Base-by-base conservation (phyloP, 768 basidiomycete genomes). In the Exidia glandulosa region DNA sequence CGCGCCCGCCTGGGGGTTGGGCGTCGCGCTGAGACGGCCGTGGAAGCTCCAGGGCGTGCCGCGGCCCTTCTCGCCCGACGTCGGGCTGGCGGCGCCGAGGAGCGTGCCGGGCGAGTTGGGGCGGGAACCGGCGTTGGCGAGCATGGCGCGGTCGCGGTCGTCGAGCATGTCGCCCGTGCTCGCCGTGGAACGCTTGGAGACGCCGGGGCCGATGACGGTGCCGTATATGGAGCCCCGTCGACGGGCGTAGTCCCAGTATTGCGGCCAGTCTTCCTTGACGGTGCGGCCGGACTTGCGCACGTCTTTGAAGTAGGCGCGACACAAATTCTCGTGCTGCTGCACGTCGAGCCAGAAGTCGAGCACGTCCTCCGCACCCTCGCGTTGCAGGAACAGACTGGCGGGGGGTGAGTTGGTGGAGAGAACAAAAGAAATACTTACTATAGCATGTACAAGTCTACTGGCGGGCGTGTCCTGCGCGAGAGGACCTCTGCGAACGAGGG, bases 331-430 rank as follows among this genome's bases (percentile, higher is more conserved):
- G 71, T 99, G 96, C 74, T 98, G 96, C 66, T 96, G 94, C 5
- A 98, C 96, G 71, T 99, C 96, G 31, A 99, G 82, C 94, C 95
- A 98, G 67, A 98, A 98, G 71, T 99, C 96, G 50, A 99, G 76
- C 56, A 94, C 89, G 71, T 99, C 96, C 70, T 98, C 95, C 59
- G 91, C 85, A 27, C 92, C 90, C 74, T 99, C 95, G 34, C 93
- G 84, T 70, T 98, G 95, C 34, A 99, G 77, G 72, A 97, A 98
- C 62, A 97, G 81, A 74, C 95, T 96, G 30, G 14, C 19, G 16
- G 41, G 10, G 1, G 16, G 41, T 23, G 19, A 45, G 16, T 14
- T 5, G 41, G 41, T 14, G 6, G 41, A 45, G 41, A n/a, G n/a
- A n/a, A n/a, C 61, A 58, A 29, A 50, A 19, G 3, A 50, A 16